Evolutionary conservation across 345 rosid genomes (phyloP), one percentile per base, ranked within the genome.

Genomic region (Acer campestre): DNA sequence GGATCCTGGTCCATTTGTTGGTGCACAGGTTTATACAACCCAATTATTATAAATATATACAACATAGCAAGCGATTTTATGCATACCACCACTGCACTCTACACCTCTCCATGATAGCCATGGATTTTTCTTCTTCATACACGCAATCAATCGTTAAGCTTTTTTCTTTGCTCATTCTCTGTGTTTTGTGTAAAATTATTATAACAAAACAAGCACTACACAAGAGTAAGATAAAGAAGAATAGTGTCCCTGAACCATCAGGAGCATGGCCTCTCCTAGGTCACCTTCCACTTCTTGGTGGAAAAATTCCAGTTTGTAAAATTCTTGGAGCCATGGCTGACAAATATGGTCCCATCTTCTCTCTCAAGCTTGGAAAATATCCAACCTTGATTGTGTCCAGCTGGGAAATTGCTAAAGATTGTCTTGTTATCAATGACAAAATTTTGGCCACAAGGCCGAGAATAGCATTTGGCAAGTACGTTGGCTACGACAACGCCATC

Each of bases 261-360:
- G 89, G 94, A 23, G 85, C 89, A 35, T 87, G 82, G 86, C 95
- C 97, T 13, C 17, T 92, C 59, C 66, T 92, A 44, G 97, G 93
- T 22, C 97, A 90, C 80, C 83, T 92, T 64, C 92, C 77, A 73
- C 87, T 86, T 63, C 88, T 92, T 3, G 70, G 68, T 0, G 82
- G 76, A 74, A 40, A 77, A 35, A 79, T 63, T 29, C 91, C 89
- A 6, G 48, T 83, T 38, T 83, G 80, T 48, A 85, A 76, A 72
- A 82, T 79, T 73, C 87, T 91, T 7, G 95, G 79, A 22, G 79
- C 84, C 74, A 69, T 89, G 29, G 85, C 92, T 2, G 90, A 91
- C 69, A 53, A 62, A 61, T 61, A 68, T 29, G 95, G 95, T 53
- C 87, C 97, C 7, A 78, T 93, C 51, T 89, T 74, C 83, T 80